These are phyloP conservation scores for Cyclotella choctawhatcheeana DNA, from an alignment of 108 stramenopile species.

Conservation along the genomic window DNA sequence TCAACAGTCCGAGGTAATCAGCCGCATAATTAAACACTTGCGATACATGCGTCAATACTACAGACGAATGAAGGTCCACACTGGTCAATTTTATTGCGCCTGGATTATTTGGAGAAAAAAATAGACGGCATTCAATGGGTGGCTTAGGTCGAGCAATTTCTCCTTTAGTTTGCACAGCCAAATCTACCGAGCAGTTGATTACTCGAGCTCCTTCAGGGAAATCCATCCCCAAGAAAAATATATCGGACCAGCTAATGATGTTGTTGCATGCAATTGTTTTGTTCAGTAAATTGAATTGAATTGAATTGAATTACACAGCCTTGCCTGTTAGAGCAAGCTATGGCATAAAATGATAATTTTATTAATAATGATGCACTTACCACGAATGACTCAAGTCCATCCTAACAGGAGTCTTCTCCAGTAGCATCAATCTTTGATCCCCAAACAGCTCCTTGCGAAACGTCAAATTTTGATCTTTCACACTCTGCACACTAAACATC, in stretches of 20 bases:
- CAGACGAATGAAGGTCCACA: constrained; percentile 53
- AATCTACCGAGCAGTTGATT: constrained; percentile 60
- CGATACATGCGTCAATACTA: constrained; percentile 57
- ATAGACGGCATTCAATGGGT: constrained; percentile 61
- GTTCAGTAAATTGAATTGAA: too few species aligned
- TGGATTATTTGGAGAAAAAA: constrained; percentile 46
- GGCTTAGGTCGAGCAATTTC: constrained; percentile 34
- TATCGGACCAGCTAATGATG: constrained; percentile 60
- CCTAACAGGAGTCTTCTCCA: constrained; percentile 65
- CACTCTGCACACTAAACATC: constrained; percentile 47
- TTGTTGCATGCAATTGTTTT: background rate
- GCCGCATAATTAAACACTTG: constrained; percentile 64
- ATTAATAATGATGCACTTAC: background rate
- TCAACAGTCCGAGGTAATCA: constrained; percentile 65
- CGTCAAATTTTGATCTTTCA: background rate
- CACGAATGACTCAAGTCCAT: constrained; percentile 68
- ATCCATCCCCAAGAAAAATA: constrained; percentile 76
- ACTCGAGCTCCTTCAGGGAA: constrained; percentile 70
- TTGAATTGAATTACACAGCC: too few species aligned
- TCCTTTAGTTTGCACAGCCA: constrained; percentile 45
- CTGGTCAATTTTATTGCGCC: constrained; percentile 50
- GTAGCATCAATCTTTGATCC: constrained; percentile 16
- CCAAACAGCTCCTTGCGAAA: constrained; percentile 1
- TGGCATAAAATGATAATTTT: background rate
- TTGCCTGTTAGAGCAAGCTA: too few species aligned